These are phyloP conservation scores for Apiospora hydei DNA, from an alignment of 2,329 filamentous ascomycete species.

Conservation along the genomic window DNA sequence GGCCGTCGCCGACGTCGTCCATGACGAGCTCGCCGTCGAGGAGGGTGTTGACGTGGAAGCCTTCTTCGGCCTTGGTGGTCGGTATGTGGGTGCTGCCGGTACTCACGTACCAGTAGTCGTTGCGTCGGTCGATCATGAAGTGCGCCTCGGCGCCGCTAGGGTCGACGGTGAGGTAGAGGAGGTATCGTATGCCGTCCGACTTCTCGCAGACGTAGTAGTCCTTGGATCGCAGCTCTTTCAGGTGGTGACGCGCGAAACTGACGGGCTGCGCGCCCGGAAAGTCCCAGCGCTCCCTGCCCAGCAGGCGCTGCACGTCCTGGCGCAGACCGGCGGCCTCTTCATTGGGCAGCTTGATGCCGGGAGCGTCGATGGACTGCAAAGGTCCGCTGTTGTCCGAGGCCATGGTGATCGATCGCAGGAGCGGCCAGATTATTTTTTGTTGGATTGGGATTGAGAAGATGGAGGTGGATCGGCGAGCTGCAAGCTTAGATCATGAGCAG, in stretches of 20 bases:
- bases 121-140: constrained; percentile 96
- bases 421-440: neutral
- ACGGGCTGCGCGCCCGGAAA: constrained; percentile 96
- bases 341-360: constrained; percentile 71
- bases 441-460: neutral
- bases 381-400: constrained; percentile 5
- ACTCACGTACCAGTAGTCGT: constrained; percentile 91
- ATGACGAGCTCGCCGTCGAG: constrained; percentile 94
- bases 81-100: constrained; percentile 80
- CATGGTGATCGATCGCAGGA: constrained; percentile 5
- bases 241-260: constrained; percentile 83
- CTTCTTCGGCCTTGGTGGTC: constrained; percentile 65
- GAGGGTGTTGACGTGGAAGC: constrained; percentile 81
- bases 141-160: constrained; percentile 70
- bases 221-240: constrained; percentile 79
- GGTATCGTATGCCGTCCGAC: constrained; percentile 92
- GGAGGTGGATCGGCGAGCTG: neutral
- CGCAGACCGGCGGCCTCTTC: constrained; percentile 69
- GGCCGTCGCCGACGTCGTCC: constrained; percentile 75
- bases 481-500: constrained; percentile 1
- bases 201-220: constrained; percentile 99
- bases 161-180: constrained; percentile 85
- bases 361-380: constrained; percentile 55
- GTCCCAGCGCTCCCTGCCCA: constrained; percentile 70
- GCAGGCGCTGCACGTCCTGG: constrained; percentile 74